Percentiles rank a stretch among this genome's conserved stretches.
phyloP scores from a whole-genome alignment of 805 yeast genomes.

The Sugiyamaella floridensis region DNA sequence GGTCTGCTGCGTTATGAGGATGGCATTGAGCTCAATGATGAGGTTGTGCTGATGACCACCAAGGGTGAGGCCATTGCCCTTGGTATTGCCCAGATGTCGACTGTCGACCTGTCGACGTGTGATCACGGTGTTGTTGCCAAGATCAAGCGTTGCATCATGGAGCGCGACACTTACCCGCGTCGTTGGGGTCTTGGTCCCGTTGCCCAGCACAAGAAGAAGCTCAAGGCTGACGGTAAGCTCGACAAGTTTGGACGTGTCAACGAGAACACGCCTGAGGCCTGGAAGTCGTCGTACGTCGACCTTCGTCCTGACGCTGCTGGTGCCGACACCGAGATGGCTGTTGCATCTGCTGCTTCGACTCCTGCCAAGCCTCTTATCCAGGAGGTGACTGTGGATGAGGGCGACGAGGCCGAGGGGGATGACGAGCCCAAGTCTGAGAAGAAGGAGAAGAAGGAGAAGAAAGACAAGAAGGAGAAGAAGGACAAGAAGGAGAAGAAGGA shows the following conservation, averaged over 20 bases:
- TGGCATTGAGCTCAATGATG: slow-evolving; percentile 94
- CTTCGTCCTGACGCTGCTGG: slow-evolving; percentile 25
- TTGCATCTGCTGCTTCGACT: slow-evolving; percentile 17
- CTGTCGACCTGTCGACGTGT: slow-evolving; percentile 91
- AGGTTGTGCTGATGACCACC: slow-evolving; percentile 95
- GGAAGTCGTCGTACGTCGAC: slow-evolving; percentile 79
- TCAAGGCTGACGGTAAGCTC: slow-evolving; percentile 94
- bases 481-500: slow-evolving; percentile 58
- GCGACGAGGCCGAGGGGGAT: slow-evolving; percentile 40
- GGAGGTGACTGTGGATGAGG: slow-evolving; percentile 14
- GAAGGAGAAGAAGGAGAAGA: slow-evolving; percentile 49
- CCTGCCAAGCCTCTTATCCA: slow-evolving; percentile 17
- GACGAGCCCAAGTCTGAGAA: slow-evolving; percentile 42
- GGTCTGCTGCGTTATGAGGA: slow-evolving; percentile 96
- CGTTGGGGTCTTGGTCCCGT: slow-evolving; percentile 99
- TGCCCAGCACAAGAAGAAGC: slow-evolving; percentile 96
- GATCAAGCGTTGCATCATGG: slow-evolving; percentile 99
- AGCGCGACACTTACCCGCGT: slow-evolving; percentile 98
- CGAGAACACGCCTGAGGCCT: slow-evolving; percentile 86
- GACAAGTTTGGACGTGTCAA: slow-evolving; percentile 92
- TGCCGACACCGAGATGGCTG: slow-evolving; percentile 12
- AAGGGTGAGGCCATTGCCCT: slow-evolving; percentile 99
- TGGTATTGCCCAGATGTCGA: slow-evolving; percentile 98
- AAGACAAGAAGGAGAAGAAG: slow-evolving; percentile 45
- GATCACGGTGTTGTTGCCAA: slow-evolving; percentile 98